These are phyloP conservation scores for Diplotaxis tenuifolia DNA, from an alignment of 345 rosid species.

Conservation along the genomic window DNA sequence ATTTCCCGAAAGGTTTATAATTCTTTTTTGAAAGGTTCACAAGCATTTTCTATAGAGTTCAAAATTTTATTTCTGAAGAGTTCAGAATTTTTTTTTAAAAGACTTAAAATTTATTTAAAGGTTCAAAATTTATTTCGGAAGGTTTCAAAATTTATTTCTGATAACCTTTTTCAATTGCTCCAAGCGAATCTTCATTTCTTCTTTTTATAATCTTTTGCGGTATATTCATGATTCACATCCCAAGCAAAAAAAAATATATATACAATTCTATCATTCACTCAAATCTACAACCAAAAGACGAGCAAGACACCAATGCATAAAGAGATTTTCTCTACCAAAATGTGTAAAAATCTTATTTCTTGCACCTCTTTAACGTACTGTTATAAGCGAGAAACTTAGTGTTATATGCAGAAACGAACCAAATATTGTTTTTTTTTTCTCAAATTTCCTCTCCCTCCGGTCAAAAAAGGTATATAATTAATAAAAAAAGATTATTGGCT, in stretches of 20 bases:
- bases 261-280: background rate
- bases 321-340: background rate
- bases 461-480: slow-evolving; percentile 26
- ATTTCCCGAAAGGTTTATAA: too few species aligned
- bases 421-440: background rate
- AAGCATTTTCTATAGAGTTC: too few species aligned
- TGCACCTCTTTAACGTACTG: background rate
- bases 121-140: too few species aligned
- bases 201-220: background rate
- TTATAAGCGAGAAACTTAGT: background rate
- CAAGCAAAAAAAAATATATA: background rate
- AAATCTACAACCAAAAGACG: background rate
- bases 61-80: too few species aligned
- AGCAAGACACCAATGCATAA: background rate
- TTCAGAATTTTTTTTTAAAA: too few species aligned
- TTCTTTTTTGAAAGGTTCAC: too few species aligned
- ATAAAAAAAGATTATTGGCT: background rate
- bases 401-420: slow-evolving; percentile 20
- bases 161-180: too few species aligned
- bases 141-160: too few species aligned
- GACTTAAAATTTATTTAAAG: too few species aligned
- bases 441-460: background rate
- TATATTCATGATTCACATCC: background rate
- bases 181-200: too few species aligned
- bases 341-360: background rate